phyloP scores from a whole-genome alignment of 2,329 filamentous ascomycete species.

The Bipolaris victoriae region DNA sequence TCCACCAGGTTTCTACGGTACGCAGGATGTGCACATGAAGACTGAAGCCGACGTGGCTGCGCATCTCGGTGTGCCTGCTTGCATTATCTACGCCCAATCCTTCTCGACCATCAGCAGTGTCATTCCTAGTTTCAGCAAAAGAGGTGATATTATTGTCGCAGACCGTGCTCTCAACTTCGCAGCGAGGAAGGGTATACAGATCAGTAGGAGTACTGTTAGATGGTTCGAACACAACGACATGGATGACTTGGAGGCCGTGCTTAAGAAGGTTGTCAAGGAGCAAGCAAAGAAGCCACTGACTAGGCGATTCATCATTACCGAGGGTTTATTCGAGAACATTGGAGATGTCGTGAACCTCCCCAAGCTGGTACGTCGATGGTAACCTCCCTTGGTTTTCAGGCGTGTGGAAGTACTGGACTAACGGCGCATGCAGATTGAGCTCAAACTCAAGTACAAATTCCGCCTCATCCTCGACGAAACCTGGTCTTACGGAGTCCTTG shows the following conservation, averaged over 20 bases:
- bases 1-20: slow-evolving; percentile 97
- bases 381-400: background rate
- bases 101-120: slow-evolving; percentile 98
- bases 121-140: slow-evolving; percentile 95
- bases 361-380: slow-evolving; percentile 69
- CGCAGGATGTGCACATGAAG: slow-evolving; percentile 97
- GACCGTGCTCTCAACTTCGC: slow-evolving; percentile 93
- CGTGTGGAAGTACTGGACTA: background rate
- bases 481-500: slow-evolving; percentile 94
- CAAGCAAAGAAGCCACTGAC: slow-evolving; percentile 88
- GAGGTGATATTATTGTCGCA: slow-evolving; percentile 95
- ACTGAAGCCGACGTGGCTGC: slow-evolving; percentile 91
- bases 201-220: slow-evolving; percentile 84
- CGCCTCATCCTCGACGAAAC: slow-evolving; percentile 97
- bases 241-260: slow-evolving; percentile 85
- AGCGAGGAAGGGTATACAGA: slow-evolving; percentile 92
- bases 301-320: slow-evolving; percentile 91
- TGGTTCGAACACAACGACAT: slow-evolving; percentile 98
- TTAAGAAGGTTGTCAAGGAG: slow-evolving; percentile 85
- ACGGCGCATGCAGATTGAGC: slow-evolving; percentile 67
- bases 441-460: slow-evolving; percentile 97
- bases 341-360: slow-evolving; percentile 87
- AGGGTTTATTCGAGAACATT: slow-evolving; percentile 89
- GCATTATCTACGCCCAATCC: slow-evolving; percentile 94
- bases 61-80: slow-evolving; percentile 84